Evolutionary conservation across 306 rosid species (phyloP).

Genomic region (Ceratonia siliqua): DNA sequence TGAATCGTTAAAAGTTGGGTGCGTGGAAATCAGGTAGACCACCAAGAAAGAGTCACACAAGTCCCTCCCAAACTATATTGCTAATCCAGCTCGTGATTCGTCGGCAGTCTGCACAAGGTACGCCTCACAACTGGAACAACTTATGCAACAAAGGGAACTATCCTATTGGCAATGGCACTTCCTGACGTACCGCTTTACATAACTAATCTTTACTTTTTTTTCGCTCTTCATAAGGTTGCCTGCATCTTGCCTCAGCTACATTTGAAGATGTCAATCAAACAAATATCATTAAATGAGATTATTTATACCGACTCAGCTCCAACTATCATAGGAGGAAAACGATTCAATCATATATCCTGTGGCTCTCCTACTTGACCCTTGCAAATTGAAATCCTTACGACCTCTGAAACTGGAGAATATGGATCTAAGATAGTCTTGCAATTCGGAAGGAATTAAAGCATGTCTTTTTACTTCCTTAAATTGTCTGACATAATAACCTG

Average conservation of each 20-base stretch:
- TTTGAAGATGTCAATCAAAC: background rate
- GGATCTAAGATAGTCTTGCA: too few relatives aligned
- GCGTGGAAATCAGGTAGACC: conserved; percentile 21
- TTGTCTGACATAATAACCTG: too few relatives aligned
- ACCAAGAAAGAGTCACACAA: conserved; percentile 6
- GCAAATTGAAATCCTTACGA: too few relatives aligned
- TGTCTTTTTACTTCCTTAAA: background rate
- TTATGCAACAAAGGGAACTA: background rate
- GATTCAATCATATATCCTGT: background rate
- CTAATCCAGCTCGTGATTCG: background rate
- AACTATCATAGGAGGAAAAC: background rate
- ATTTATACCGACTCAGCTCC: background rate
- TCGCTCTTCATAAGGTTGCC: background rate
- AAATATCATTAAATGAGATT: background rate
- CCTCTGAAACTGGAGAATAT: too few relatives aligned
- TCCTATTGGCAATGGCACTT: background rate
- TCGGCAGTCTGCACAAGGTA: conserved; percentile 14
- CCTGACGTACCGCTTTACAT: background rate
- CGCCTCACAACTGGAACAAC: background rate
- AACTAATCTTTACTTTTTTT: background rate
- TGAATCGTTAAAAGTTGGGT: too few relatives aligned
- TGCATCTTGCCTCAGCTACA: background rate
- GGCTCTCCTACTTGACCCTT: too few relatives aligned
- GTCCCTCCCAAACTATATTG: conserved; percentile 23
- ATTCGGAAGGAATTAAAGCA: background rate